phyloP scores from a whole-genome alignment of 176 grass and related monocot species.

The Phyllostachys edulis region DNA sequence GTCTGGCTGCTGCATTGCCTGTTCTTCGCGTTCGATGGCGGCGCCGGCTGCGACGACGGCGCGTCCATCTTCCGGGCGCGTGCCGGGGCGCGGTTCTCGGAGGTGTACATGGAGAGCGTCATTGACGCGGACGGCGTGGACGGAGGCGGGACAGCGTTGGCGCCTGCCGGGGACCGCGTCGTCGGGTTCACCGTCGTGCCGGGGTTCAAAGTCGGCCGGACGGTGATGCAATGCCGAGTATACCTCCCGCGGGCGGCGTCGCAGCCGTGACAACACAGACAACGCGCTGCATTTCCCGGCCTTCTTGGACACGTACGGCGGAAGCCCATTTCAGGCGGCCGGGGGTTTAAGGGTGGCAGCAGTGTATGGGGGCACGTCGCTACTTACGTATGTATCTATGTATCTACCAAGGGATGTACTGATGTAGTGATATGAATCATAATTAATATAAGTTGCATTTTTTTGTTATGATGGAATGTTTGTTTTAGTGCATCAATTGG shows the following conservation, averaged over 20 bases:
- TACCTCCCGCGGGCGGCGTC: constrained; percentile 40
- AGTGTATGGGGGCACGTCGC: not conserved
- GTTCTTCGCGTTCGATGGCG: constrained; percentile 58
- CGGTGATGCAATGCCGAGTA: constrained; percentile 75
- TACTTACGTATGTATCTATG: constrained; percentile 1
- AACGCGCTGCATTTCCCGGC: not conserved
- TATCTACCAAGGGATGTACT: not conserved
- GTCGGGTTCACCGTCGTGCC: constrained; percentile 89
- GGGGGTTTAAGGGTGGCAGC: constrained; percentile 1
- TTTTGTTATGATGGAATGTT: not conserved
- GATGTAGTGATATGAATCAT: constrained; percentile 20
- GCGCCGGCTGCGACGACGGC: constrained; percentile 18
- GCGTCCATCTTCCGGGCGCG: constrained; percentile 61
- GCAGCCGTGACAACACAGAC: not conserved
- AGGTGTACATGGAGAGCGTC: constrained; percentile 92
- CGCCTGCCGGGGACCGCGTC: not conserved
- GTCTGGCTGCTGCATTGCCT: constrained; percentile 86
- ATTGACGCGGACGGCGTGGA: constrained; percentile 33
- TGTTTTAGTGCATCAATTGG: not conserved
- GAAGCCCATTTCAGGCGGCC: not conserved
- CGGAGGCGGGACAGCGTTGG: not conserved
- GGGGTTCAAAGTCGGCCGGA: constrained; percentile 68
- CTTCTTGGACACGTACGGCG: not conserved
- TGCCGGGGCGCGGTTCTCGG: constrained; percentile 61
- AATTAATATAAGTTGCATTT: constrained; percentile 10